Evolutionary conservation across 495 filamentous ascomycete species (phyloP), one percentile per base, ranked within the genome.

Genomic region (Geopyxis carbonaria): DNA sequence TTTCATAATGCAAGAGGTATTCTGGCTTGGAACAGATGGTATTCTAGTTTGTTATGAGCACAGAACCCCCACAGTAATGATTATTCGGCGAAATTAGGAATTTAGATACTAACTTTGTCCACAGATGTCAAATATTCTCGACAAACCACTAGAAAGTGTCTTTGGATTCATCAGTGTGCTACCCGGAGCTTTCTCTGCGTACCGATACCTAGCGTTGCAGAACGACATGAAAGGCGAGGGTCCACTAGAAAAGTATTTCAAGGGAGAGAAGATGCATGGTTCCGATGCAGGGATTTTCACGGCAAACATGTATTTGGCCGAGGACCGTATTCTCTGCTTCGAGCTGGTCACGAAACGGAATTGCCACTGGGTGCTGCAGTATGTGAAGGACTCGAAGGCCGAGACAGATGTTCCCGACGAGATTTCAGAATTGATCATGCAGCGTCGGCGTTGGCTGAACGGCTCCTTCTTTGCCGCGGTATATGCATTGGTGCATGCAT

Each of bases 321-420:
- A 99, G 59, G 91, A 99, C 71, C 82, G 91, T 63, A 99, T 99
- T 52, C 73, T 99, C 24, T 99, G 91, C 60, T 99, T 94, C 63
- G 91, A 99, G 61, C 79, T 99, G 29, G 91, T 99, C 34, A 76
- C 85, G 15, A 99, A 99, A 62, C 75, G 91, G 38, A 93, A 93
- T 55, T 92, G 83, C 57, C 75, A 80, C 60, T 99, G 91, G 91
- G 78, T 95, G 43, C 61, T 99, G 46, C 82, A 91, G 51, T 99
- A 99, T 53, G 91, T 99, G 61, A 95, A 95, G 60, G 92, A 82
- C 0, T 80, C 91, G 2, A 87, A 74, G 5, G 91, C 86, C 42
- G 91, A 95, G 60, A 99, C 91, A 3, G 91, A 99, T 60, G 91
- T 99, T n/a, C 91, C 91, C 10, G 82, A 86, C 49, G 73, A 73